phyloP scores from a whole-genome alignment of 2,329 filamentous ascomycete genomes.

The Pseudopithomyces maydicus region DNA sequence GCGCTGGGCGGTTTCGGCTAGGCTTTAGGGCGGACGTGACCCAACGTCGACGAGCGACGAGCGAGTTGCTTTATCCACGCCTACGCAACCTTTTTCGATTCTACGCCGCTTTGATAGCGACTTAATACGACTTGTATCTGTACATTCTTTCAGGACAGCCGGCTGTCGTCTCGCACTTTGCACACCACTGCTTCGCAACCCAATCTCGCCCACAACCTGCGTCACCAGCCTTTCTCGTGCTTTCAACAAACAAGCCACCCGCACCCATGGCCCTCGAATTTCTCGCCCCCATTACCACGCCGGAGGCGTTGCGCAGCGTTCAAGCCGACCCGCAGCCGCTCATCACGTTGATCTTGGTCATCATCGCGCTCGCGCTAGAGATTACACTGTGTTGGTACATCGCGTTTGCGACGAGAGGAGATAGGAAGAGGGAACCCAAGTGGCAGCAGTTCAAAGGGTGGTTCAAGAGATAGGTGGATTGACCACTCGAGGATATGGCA shows the following conservation, averaged over 20 bases:
- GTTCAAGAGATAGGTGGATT: constrained; percentile 5
- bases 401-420: constrained; percentile 35
- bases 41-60: background rate
- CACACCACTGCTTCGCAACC: background rate
- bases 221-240: background rate
- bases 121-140: background rate
- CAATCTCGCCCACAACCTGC: background rate
- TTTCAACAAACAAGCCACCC: background rate
- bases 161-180: constrained; percentile 9
- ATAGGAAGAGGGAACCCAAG: constrained; percentile 31
- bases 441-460: constrained; percentile 7
- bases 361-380: constrained; percentile 65
- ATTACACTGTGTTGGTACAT: constrained; percentile 33
- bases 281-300: constrained; percentile 39
- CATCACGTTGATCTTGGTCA: constrained; percentile 79
- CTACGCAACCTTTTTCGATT: background rate
- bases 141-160: constrained; percentile 5
- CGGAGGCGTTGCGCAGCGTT: constrained; percentile 37
- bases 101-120: constrained; percentile 12
- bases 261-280: constrained; percentile 32
- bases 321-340: constrained; percentile 74
- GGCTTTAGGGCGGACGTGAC: background rate
- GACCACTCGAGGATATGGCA: background rate
- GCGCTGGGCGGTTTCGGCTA: constrained; percentile 9
- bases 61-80: background rate